Evolutionary conservation across 1,139 yeast genomes (phyloP).

Genomic region (Pichia sp.): DNA sequence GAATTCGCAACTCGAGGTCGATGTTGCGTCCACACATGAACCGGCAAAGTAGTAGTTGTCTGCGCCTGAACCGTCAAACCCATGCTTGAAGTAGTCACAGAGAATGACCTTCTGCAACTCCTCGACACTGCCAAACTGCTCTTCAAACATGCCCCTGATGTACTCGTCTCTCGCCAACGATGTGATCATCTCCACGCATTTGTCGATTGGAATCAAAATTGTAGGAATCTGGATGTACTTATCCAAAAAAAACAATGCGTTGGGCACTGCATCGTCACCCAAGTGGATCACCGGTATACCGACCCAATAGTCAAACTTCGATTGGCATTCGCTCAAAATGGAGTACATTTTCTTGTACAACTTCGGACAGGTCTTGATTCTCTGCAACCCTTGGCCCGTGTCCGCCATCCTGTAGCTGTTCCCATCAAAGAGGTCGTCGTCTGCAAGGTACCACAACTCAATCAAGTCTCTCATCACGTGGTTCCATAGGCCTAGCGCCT

Average conservation of each 20-base stretch:
- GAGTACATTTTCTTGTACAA: constrained; percentile 65
- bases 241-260: constrained; percentile 68
- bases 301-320: constrained; percentile 60
- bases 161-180: constrained; percentile 44
- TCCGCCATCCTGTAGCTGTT: constrained; percentile 52
- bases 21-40: constrained; percentile 71
- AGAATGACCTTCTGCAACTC: constrained; percentile 50
- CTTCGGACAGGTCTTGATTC: constrained; percentile 66
- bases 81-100: constrained; percentile 67
- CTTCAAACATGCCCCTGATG: constrained; percentile 45
- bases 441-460: constrained; percentile 67
- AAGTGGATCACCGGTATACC: constrained; percentile 73
- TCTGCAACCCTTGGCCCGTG: constrained; percentile 73
- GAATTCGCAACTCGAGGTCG: constrained; percentile 78
- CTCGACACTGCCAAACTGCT: constrained; percentile 52
- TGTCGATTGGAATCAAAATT: constrained; percentile 63
- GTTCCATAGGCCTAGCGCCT: constrained; percentile 68
- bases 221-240: constrained; percentile 73
- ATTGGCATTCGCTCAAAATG: constrained; percentile 57
- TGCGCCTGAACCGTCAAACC: constrained; percentile 76
- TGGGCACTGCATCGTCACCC: constrained; percentile 77
- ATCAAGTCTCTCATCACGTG: constrained; percentile 71
- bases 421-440: constrained; percentile 55
- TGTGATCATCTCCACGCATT: constrained; percentile 50
- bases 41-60: constrained; percentile 78